phyloP scores from a whole-genome alignment of 768 basidiomycete genomes.

The Rhizopogon vesiculosus region DNA sequence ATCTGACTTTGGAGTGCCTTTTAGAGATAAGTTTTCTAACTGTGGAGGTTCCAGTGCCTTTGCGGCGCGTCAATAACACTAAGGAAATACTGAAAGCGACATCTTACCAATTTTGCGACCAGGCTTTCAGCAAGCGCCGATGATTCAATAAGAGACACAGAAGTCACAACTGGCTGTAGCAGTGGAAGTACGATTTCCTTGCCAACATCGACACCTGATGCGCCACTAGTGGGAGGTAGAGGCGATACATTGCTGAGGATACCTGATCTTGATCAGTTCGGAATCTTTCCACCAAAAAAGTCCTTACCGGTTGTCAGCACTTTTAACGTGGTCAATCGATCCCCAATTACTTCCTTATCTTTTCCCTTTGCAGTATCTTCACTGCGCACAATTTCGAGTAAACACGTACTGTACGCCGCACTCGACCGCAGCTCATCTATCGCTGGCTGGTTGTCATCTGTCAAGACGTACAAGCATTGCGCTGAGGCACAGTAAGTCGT shows the following conservation, averaged over 20 bases:
- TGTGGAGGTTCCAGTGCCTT: constrained; percentile 45
- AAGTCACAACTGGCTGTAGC: constrained; percentile 60
- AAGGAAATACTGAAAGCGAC: not conserved
- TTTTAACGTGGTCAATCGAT: constrained; percentile 46
- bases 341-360: constrained; percentile 40
- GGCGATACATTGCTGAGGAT: constrained; percentile 76
- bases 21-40: constrained; percentile 54
- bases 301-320: constrained; percentile 66
- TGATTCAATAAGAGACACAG: constrained; percentile 48
- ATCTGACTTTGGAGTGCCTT: constrained; percentile 69
- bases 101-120: constrained; percentile 44
- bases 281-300: not conserved
- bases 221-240: constrained; percentile 61
- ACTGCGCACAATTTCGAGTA: constrained; percentile 56
- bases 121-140: constrained; percentile 48
- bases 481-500: constrained; percentile 37
- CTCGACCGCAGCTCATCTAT: constrained; percentile 61
- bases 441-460: constrained; percentile 83
- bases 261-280: constrained; percentile 35
- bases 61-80: not conserved
- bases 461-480: constrained; percentile 89
- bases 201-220: constrained; percentile 63
- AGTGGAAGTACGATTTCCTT: constrained; percentile 69
- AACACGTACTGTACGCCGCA: constrained; percentile 56
- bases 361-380: constrained; percentile 29